Conservation (phyloP, 345 rosid genomes). For the Clausena lansium region DNA sequence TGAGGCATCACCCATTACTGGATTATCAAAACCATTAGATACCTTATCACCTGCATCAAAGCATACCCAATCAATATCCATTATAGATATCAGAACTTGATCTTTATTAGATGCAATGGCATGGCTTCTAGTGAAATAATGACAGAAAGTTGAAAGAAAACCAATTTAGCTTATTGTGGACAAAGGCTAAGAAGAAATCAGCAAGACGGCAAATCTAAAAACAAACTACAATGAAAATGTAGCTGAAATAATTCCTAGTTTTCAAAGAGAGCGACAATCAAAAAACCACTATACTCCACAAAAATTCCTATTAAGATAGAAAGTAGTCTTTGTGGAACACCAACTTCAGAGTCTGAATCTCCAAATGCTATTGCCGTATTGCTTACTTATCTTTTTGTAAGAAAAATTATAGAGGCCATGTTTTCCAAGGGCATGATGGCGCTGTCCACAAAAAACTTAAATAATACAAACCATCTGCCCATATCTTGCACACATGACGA, state of each 20-base stretch:
- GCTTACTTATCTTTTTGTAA: neutral
- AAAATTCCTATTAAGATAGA: neutral
- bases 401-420: neutral
- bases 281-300: neutral
- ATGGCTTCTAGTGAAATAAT: neutral
- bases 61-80: constrained; percentile 19
- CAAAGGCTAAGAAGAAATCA: constrained; percentile 1
- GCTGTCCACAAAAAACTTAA: neutral
- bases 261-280: neutral
- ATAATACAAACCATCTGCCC: neutral
- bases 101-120: neutral
- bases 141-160: neutral
- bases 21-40: constrained; percentile 33
- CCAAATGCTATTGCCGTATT: neutral
- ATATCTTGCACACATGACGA: neutral
- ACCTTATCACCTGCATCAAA: constrained; percentile 48
- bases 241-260: neutral
- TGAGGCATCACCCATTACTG: constrained; percentile 46
- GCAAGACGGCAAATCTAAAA: neutral
- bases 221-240: neutral
- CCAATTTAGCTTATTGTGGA: neutral
- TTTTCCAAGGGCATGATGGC: neutral
- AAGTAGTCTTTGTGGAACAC: neutral
- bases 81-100: neutral
- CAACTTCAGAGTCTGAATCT: neutral